A percentile compares a stretch with the other conserved stretches of the same genome.
phyloP scores from a whole-genome alignment of 441 rosid genomes.

The Euphorbia schlechtendalii region DNA sequence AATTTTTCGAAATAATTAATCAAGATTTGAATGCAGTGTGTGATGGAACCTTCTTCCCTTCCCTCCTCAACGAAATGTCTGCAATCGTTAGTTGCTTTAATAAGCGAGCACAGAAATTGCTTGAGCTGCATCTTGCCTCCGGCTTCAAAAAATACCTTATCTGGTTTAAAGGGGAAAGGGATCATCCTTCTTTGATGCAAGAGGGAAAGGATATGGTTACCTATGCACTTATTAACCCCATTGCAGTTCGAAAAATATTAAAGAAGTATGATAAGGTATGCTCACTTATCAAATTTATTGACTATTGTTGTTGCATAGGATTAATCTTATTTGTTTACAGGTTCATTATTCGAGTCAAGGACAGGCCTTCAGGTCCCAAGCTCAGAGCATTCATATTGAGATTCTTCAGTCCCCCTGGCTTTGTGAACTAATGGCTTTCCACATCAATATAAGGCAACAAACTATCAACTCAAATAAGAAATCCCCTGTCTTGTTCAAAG shows the following conservation, averaged over 20 bases:
- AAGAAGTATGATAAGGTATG: too few species aligned
- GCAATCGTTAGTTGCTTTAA: slow-evolving; percentile 76
- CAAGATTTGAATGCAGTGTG: slow-evolving; percentile 40
- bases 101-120: slow-evolving; percentile 69
- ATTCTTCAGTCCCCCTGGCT: too few species aligned
- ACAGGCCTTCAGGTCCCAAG: slow-evolving; percentile 77
- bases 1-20: background rate
- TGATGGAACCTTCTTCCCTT: slow-evolving; percentile 85
- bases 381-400: slow-evolving; percentile 71
- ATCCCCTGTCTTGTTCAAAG: slow-evolving; percentile 63
- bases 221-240: too few species aligned
- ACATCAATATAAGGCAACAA: too few species aligned
- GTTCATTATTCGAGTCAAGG: slow-evolving; percentile 86
- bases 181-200: slow-evolving; percentile 50
- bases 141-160: slow-evolving; percentile 55
- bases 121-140: slow-evolving; percentile 71
- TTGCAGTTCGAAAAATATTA: too few species aligned
- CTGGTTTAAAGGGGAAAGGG: slow-evolving; percentile 58
- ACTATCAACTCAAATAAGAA: too few species aligned
- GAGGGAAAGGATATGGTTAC: too few species aligned
- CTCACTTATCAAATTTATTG: background rate
- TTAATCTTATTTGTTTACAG: slow-evolving; percentile 29
- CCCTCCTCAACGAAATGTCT: slow-evolving; percentile 77
- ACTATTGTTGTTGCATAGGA: background rate
- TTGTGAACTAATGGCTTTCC: too few species aligned